These are phyloP conservation scores for Penicillium ucsense DNA, from an alignment of 495 filamentous ascomycete genomes.

Conservation along the genomic window DNA sequence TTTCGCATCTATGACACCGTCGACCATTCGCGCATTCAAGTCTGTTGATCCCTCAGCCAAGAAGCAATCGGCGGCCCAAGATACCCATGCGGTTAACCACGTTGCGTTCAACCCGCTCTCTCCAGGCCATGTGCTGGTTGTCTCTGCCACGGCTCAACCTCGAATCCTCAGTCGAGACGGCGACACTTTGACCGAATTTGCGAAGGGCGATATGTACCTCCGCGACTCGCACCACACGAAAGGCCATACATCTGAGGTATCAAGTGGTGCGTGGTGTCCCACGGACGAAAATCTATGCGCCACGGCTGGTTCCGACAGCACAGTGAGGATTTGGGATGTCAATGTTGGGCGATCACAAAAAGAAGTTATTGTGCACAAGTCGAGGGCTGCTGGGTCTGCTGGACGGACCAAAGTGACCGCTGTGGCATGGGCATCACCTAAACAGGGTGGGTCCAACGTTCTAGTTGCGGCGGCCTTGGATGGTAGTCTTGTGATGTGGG, in stretches of 20 bases:
- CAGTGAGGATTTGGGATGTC: slow-evolving; percentile 91
- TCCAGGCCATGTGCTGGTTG: slow-evolving; percentile 72
- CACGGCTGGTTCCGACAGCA: slow-evolving; percentile 88
- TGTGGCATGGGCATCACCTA: slow-evolving; percentile 73
- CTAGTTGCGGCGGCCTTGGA: slow-evolving; percentile 82
- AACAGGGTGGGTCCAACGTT: slow-evolving; percentile 68
- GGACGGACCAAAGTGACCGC: slow-evolving; percentile 91
- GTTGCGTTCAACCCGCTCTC: slow-evolving; percentile 77
- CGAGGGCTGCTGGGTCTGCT: slow-evolving; percentile 70
- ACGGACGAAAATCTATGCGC: slow-evolving; percentile 71
- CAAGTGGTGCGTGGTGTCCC: slow-evolving; percentile 81
- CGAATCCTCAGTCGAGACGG: slow-evolving; percentile 85
- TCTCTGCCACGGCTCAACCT: slow-evolving; percentile 80
- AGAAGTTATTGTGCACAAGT: slow-evolving; percentile 92
- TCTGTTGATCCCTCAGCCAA: slow-evolving; percentile 76
- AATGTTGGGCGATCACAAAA: slow-evolving; percentile 79
- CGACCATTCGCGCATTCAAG: slow-evolving; percentile 86
- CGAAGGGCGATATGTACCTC: slow-evolving; percentile 97
- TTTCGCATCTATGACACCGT: slow-evolving; percentile 90
- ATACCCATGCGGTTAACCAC: slow-evolving; percentile 80
- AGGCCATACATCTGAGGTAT: slow-evolving; percentile 85
- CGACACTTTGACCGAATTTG: slow-evolving; percentile 71
- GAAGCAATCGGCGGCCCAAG: slow-evolving; percentile 61
- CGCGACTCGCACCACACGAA: slow-evolving; percentile 95
- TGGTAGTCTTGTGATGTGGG: slow-evolving; percentile 86